Evolutionary conservation across 2,329 filamentous ascomycete genomes (phyloP), one percentile per base, ranked within the genome.

Genomic region (Coccinonectria pachysandricola): DNA sequence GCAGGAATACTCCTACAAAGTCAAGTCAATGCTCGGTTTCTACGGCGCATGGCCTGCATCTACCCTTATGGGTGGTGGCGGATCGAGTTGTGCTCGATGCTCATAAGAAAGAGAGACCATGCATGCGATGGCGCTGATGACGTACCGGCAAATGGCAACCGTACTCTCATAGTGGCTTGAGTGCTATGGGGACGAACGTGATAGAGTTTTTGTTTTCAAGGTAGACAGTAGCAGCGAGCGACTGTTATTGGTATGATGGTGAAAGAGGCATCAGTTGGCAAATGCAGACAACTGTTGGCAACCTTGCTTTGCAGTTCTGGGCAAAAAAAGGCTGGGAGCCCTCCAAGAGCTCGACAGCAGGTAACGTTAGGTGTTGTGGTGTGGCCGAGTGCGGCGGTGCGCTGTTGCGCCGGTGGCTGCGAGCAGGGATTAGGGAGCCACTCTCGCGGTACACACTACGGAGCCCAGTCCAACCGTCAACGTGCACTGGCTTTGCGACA

Each of bases 121-220:
- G 29, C 15, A 13, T 17, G 17, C 24, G 20, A 23, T 27, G 14
- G 24, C 15, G 18, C 23, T 19, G 28, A 38, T 40, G 35, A 35
- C 73, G 49, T 64, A 91, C 87, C 83, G 61, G 85, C 85, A 52
- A 94, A 93, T 29, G 82, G 80, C 46, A 86, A 72, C 50, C 87
- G 75, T 62, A 95, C 84, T 57, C 83, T 81, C 80, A 93, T 91
- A 30, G 42, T 35, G 29, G 24, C 14, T 7, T 11, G n/a, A n/a
- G n/a, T n/a, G n/a, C n/a, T n/a, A n/a, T n/a, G n/a, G n/a, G n/a
- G n/a, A n/a, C n/a, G n/a, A n/a, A n/a, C n/a, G n/a, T n/a, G n/a
- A n/a, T n/a, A n/a, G n/a, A n/a, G n/a, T n/a, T n/a, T n/a, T n/a
- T n/a, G n/a, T n/a, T n/a, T n/a, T n/a, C n/a, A n/a, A n/a, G n/a